Evolutionary conservation across 352 stramenopile genomes (phyloP).

Genomic region (Globisporangium iwayamae): DNA sequence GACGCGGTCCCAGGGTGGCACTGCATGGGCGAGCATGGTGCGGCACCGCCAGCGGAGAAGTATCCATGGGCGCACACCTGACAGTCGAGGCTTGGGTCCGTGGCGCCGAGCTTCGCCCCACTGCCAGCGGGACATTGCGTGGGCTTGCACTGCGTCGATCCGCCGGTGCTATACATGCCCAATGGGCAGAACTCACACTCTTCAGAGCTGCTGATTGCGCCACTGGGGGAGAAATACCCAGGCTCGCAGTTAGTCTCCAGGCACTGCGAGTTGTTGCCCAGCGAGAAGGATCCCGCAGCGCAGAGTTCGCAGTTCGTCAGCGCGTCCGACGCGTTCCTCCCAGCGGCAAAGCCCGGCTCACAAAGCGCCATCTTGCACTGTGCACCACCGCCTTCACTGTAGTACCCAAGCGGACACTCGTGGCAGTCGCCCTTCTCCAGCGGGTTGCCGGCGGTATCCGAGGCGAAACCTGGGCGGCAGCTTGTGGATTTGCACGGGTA

Average conservation of each 20-base stretch:
- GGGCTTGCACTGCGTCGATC: conserved; percentile 30
- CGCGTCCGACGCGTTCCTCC: conserved; percentile 24
- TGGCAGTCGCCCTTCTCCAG: conserved; percentile 48
- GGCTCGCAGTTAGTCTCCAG: conserved; percentile 24
- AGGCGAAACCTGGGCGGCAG: conserved; percentile 31
- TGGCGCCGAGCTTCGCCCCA: conserved; percentile 26
- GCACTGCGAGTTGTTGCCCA: conserved; percentile 34
- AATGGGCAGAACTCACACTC: conserved; percentile 35
- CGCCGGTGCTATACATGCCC: conserved; percentile 34
- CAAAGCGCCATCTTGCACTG: conserved; percentile 38
- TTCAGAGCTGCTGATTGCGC: conserved; percentile 19
- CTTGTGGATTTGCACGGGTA: conserved; percentile 36
- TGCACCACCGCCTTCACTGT: conserved; percentile 27
- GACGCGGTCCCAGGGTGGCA: conserved; percentile 30
- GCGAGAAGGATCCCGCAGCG: conserved; percentile 30
- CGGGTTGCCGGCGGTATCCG: conserved; percentile 24
- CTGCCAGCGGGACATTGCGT: conserved; percentile 33
- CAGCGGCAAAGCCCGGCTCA: conserved; percentile 33
- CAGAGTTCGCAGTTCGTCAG: conserved; percentile 31
- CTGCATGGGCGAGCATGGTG: conserved; percentile 28
- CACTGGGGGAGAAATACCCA: conserved; percentile 36
- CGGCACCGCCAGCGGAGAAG: conserved; percentile 32
- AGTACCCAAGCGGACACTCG: conserved; percentile 35
- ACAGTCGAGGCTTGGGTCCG: conserved; percentile 21
- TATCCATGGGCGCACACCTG: conserved; percentile 27